phyloP scores from a whole-genome alignment of 2,329 filamentous ascomycete species.

The Pyrenochaeta sp. region DNA sequence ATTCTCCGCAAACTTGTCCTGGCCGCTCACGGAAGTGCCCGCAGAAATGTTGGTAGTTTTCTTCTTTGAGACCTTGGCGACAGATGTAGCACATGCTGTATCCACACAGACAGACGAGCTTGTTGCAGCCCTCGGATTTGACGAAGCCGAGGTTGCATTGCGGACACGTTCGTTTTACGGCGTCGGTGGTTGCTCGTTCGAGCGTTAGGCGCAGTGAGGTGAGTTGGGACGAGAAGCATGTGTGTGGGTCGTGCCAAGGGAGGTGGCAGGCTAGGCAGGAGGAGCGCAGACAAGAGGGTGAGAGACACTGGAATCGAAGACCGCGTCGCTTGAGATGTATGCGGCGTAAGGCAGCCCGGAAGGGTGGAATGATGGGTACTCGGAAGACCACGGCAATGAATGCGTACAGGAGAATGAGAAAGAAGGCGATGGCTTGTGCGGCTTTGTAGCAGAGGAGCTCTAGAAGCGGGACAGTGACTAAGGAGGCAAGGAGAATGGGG shows the following conservation, averaged over 20 bases:
- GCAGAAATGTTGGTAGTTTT: constrained; percentile 94
- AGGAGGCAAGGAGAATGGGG: constrained; percentile 36
- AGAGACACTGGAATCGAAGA: constrained; percentile 78
- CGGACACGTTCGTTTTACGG: constrained; percentile 93
- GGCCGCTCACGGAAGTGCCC: constrained; percentile 89
- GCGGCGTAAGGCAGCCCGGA: constrained; percentile 69
- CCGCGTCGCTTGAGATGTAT: constrained; percentile 75
- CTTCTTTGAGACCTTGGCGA: constrained; percentile 65
- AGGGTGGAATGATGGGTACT: constrained; percentile 46
- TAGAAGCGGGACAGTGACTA: constrained; percentile 39
- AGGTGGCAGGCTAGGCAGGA: constrained; percentile 87
- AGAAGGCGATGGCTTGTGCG: constrained; percentile 63
- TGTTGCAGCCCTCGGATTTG: constrained; percentile 94
- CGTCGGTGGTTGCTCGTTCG: constrained; percentile 91
- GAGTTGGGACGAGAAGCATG: constrained; percentile 81
- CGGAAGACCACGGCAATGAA: constrained; percentile 28
- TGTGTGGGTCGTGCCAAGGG: constrained; percentile 85
- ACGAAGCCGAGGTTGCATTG: constrained; percentile 91
- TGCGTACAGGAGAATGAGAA: constrained; percentile 54
- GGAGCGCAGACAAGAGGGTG: constrained; percentile 68
- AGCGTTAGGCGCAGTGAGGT: constrained; percentile 83
- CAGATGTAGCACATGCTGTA: constrained; percentile 99
- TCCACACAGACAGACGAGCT: constrained; percentile 92
- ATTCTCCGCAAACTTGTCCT: constrained; percentile 77
- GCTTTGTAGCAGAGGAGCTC: constrained; percentile 39